These are phyloP conservation scores for Quercus aquifolioides DNA, from an alignment of 306 rosid species.

Conservation along the genomic window DNA sequence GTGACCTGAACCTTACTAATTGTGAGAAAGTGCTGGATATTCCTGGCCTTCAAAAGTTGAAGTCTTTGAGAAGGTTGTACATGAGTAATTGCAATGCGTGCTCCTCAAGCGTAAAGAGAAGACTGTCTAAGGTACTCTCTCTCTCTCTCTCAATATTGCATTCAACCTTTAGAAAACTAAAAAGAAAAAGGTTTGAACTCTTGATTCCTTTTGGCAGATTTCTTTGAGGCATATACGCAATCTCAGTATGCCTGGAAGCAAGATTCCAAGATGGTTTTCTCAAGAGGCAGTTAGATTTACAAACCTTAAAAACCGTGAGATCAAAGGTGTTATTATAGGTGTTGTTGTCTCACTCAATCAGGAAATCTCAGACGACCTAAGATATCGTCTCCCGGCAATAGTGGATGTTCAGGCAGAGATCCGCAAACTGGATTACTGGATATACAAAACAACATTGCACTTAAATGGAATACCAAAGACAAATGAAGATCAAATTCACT, in stretches of 20 bases:
- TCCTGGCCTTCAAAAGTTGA: slow-evolving; percentile 57
- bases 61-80: slow-evolving; percentile 49
- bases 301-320: slow-evolving; percentile 25
- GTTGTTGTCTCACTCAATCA: slow-evolving; percentile 50
- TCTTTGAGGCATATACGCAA: slow-evolving; percentile 43
- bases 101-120: slow-evolving; percentile 29
- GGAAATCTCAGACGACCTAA: slow-evolving; percentile 4
- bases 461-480: slow-evolving; percentile 48
- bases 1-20: slow-evolving; percentile 47
- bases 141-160: not conserved
- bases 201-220: slow-evolving; percentile 23
- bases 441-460: slow-evolving; percentile 14
- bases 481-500: slow-evolving; percentile 44
- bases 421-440: slow-evolving; percentile 26
- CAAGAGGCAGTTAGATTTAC: slow-evolving; percentile 33
- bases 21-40: slow-evolving; percentile 49
- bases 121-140: slow-evolving; percentile 52
- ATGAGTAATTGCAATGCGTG: slow-evolving; percentile 48
- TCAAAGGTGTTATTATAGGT: slow-evolving; percentile 42
- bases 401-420: slow-evolving; percentile 41
- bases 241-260: slow-evolving; percentile 62
- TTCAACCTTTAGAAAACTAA: too few species aligned
- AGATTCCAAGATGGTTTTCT: slow-evolving; percentile 54
- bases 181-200: too few species aligned
- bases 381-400: slow-evolving; percentile 14